Base-by-base conservation (phyloP, 176 grass and related monocot species). In the Oryza meyeriana region DNA sequence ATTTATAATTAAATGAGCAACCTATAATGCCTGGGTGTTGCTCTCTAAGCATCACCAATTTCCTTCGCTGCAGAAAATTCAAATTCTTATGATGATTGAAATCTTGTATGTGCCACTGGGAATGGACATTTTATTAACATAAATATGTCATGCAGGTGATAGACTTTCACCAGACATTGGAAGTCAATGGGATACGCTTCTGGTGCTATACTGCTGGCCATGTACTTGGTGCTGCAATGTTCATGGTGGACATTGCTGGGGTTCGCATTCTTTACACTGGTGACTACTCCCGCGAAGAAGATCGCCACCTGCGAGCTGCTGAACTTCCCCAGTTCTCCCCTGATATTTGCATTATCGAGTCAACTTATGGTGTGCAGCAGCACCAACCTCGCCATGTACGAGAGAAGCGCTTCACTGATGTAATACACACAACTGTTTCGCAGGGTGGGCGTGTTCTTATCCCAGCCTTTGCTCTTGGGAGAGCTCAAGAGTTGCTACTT, bases 161-260 rank as follows among this genome's bases (percentile, higher is more conserved):
- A 71, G 92, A 98, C 77, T 98, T 98, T 77, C 95, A 98, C 82
- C 95, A 95, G 63, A 98, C 95, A 17, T 48, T 95, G 41, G 95
- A 98, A 85, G 95, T 95, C 38, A 95, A 98, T 73, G 95, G 90
- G 31, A 98, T 98, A 85, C 90, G 95, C n/a, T 98, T 98, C 73
- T 98, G 95, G 95, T 98, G 95, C 85, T 98, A 98, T 70, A 98
- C 90, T 36, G 95, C 95, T 52, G 90, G 92, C 26, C 95, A 98
- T 88, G 95, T 98, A 24, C 92, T 98, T 41, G 92, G 92, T 50
- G 95, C 95, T 38, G 95, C 95, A 31, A 98, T 98, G 95, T 98
- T 98, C 86, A 95, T 98, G 95, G 95, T 98, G 47, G 95, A 98
- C 78, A 98, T 98, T 86, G 95, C 95, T 59, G 92, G 95, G 28